A percentile compares a stretch with the other conserved stretches of the same genome.
Evolutionary conservation across 2,329 filamentous ascomycete species (phyloP).

Genomic region (Epichloe baconii): DNA sequence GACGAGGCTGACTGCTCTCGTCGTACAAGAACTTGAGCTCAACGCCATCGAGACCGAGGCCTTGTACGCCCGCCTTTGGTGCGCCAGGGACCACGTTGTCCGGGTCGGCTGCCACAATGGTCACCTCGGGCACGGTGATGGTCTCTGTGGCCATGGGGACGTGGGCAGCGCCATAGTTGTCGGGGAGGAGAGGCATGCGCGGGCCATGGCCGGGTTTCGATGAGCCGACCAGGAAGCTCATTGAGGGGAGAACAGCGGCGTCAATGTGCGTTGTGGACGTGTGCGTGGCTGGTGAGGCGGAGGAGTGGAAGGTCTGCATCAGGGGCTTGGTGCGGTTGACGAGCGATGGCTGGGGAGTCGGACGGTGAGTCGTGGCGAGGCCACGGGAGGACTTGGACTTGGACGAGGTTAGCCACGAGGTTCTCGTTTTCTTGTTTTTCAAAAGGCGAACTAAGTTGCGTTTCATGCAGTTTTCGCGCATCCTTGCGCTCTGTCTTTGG

Average conservation of each 20-base stretch:
- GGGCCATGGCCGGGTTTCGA: slow-evolving; percentile 25
- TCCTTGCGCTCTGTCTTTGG: not conserved
- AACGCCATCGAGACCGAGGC: slow-evolving; percentile 42
- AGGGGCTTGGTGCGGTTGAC: slow-evolving; percentile 36
- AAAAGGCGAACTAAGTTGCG: not conserved
- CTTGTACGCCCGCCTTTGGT: slow-evolving; percentile 44
- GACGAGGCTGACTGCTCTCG: slow-evolving; percentile 11
- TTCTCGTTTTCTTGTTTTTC: not conserved
- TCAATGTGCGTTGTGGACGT: slow-evolving; percentile 32
- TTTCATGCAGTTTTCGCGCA: not conserved
- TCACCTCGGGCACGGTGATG: slow-evolving; percentile 33
- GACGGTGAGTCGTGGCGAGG: slow-evolving; percentile 35
- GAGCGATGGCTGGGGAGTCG: slow-evolving; percentile 31
- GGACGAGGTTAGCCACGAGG: slow-evolving; percentile 3
- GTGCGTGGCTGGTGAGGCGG: slow-evolving; percentile 31
- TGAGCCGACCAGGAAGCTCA: slow-evolving; percentile 19
- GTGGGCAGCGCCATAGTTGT: slow-evolving; percentile 38
- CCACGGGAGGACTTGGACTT: slow-evolving; percentile 21
- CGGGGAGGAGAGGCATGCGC: slow-evolving; percentile 47
- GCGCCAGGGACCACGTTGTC: slow-evolving; percentile 36
- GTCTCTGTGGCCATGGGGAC: slow-evolving; percentile 28
- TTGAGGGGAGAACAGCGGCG: slow-evolving; percentile 38
- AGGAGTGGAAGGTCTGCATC: slow-evolving; percentile 50
- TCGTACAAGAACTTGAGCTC: slow-evolving; percentile 40
- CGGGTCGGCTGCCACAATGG: slow-evolving; percentile 44